Base-by-base conservation (phyloP, 2,329 filamentous ascomycete genomes). In the Monilinia fructigena region DNA sequence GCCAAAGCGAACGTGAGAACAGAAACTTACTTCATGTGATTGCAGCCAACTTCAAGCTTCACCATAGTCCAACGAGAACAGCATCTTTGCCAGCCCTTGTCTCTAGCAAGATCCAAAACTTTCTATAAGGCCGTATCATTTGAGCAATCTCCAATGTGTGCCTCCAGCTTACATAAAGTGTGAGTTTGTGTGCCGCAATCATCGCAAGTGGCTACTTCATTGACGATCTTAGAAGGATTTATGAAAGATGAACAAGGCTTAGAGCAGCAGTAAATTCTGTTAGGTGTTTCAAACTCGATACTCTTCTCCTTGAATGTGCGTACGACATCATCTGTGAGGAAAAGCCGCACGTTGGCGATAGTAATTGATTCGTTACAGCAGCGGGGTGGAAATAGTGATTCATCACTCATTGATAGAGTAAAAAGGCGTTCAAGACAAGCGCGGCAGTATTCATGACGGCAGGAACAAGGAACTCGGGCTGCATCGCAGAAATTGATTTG, bases 21-120 rank as follows among this genome's bases (percentile, higher is more conserved):
- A 20, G 14, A 16, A 81, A 82, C 1, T 72, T 70, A 87, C 85
- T 68, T 83, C 4, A 87, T 87, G 62, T 87, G 85, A 61, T 83
- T 78, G 67, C 85, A 87, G 1, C 85, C 85, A 0, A 47, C n/a
- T 0, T 72, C 40, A 0, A 85, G 74, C 73, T 86, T 83, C 0
- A 88, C 78, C 16, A 87, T 45, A 0, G 76, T 67, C 2, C 68
- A 70, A 69, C 85, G 88, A 0, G 68, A 66, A 4, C 72, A 73
- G 67, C 85, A 88, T 2, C 80, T 76, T 72, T 83, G 80, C 85
- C 85, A 88, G 0, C 79, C 78, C 4, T 82, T 74, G 4, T 77
- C 67, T 0, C 69, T 66, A 0, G 82, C 83, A 0, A 81, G 56
- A 0, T 72, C 65, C 0, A 85, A 69, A 0, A 84, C 65, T 47